Evolutionary conservation across 2,329 filamentous ascomycete genomes (phyloP).

Genomic region (Aspergillus fischeri): DNA sequence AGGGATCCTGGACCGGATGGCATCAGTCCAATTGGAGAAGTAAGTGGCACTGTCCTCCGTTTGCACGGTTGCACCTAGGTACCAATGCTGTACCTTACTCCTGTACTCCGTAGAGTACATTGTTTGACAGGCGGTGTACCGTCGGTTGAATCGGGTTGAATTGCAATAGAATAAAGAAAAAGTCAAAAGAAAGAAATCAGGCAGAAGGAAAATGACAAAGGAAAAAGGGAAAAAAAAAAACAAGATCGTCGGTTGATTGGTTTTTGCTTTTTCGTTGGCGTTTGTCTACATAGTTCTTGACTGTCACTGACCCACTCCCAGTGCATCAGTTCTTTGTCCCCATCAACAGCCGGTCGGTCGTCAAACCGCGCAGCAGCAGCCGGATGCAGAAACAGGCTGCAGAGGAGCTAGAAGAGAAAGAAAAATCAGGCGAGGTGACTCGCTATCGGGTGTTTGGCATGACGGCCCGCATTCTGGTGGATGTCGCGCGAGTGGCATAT

Average conservation of each 20-base stretch:
- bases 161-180: not conserved
- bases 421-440: constrained; percentile 42
- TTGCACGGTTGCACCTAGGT: not conserved
- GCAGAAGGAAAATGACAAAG: not conserved
- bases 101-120: not conserved
- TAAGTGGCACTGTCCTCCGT: constrained; percentile 19
- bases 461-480: constrained; percentile 86
- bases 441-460: constrained; percentile 90
- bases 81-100: not conserved
- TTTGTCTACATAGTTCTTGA: not conserved
- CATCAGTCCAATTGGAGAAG: constrained; percentile 71
- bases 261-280: not conserved
- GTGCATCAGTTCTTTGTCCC: constrained; percentile 93
- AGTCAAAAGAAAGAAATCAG: not conserved
- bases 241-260: not conserved
- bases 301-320: constrained; percentile 25
- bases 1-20: constrained; percentile 76
- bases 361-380: constrained; percentile 48
- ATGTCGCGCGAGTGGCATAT: constrained; percentile 81
- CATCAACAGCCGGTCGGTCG: constrained; percentile 65
- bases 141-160: not conserved
- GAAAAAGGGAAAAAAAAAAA: not conserved
- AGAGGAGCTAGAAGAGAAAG: constrained; percentile 44
- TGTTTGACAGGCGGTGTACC: not conserved
- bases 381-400: constrained; percentile 41